Evolutionary conservation across 1,284 basidiomycete genomes (phyloP).

Genomic region (Tremellales sp.): DNA sequence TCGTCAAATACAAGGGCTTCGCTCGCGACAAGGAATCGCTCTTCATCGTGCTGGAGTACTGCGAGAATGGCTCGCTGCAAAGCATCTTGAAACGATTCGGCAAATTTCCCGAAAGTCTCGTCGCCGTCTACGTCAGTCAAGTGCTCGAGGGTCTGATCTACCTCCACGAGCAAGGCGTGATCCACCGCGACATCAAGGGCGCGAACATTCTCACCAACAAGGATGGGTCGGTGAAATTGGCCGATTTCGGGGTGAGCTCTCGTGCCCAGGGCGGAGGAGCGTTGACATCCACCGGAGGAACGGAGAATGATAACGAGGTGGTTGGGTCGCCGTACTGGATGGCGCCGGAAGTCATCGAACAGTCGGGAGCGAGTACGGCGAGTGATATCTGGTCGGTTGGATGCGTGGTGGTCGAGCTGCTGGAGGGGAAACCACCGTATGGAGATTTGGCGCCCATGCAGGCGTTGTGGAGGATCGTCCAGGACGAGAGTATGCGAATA

Average conservation of each 20-base stretch:
- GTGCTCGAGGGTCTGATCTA: conserved; percentile 85
- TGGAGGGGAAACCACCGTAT: conserved; percentile 95
- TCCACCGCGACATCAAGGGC: conserved; percentile 98
- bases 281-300: conserved; percentile 4
- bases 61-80: conserved; percentile 95
- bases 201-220: conserved; percentile 98
- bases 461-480: conserved; percentile 94
- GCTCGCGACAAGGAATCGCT: conserved; percentile 90
- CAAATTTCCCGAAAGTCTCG: conserved; percentile 94
- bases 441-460: conserved; percentile 96
- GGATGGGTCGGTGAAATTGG: conserved; percentile 92
- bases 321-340: conserved; percentile 99
- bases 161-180: conserved; percentile 94
- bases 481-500: conserved; percentile 93
- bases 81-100: conserved; percentile 95
- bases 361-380: conserved; percentile 91
- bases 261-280: conserved; percentile 46
- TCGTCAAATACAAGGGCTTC: conserved; percentile 96
- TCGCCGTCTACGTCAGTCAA: conserved; percentile 94
- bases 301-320: conserved; percentile 69
- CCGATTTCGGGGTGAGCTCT: conserved; percentile 86
- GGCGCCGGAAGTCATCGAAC: conserved; percentile 97
- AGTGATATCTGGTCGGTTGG: conserved; percentile 98
- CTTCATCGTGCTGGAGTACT: conserved; percentile 94
- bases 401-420: conserved; percentile 91